Percentiles rank a stretch among this genome's conserved stretches.
Conservation (phyloP, 2,329 filamentous ascomycete species). For the Beauveria sp. region DNA sequence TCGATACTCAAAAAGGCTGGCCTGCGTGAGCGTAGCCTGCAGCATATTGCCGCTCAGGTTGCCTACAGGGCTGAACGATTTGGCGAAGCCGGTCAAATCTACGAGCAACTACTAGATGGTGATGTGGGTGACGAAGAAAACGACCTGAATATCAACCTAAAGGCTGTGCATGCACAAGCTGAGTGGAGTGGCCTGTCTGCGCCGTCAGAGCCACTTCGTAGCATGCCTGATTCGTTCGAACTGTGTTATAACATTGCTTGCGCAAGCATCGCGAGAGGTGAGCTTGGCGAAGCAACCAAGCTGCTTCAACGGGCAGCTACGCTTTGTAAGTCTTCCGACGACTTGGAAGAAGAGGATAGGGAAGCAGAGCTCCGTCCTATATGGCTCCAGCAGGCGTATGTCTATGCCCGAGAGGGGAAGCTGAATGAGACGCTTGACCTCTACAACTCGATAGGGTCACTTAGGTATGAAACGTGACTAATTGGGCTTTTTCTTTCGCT, state of each 20-base stretch:
- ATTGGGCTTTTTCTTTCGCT: neutral
- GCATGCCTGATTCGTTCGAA: constrained; percentile 69
- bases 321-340: constrained; percentile 66
- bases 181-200: constrained; percentile 54
- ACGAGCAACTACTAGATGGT: constrained; percentile 47
- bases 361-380: constrained; percentile 67
- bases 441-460: constrained; percentile 51
- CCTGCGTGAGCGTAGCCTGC: constrained; percentile 27
- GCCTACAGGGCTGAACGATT: constrained; percentile 73
- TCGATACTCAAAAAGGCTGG: constrained; percentile 28
- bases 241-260: constrained; percentile 76
- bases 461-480: constrained; percentile 42
- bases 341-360: constrained; percentile 67
- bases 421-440: constrained; percentile 56
- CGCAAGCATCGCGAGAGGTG: constrained; percentile 60
- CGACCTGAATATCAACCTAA: constrained; percentile 69
- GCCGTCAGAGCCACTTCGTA: constrained; percentile 37
- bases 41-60: constrained; percentile 55
- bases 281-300: constrained; percentile 55
- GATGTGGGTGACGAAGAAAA: constrained; percentile 55
- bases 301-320: constrained; percentile 63
- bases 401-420: constrained; percentile 59
- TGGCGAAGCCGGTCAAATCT: constrained; percentile 54
- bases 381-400: constrained; percentile 67
- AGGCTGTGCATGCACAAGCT: constrained; percentile 64